Base-by-base conservation (phyloP, 2,329 filamentous ascomycete species). In the Amauroascus niger region DNA sequence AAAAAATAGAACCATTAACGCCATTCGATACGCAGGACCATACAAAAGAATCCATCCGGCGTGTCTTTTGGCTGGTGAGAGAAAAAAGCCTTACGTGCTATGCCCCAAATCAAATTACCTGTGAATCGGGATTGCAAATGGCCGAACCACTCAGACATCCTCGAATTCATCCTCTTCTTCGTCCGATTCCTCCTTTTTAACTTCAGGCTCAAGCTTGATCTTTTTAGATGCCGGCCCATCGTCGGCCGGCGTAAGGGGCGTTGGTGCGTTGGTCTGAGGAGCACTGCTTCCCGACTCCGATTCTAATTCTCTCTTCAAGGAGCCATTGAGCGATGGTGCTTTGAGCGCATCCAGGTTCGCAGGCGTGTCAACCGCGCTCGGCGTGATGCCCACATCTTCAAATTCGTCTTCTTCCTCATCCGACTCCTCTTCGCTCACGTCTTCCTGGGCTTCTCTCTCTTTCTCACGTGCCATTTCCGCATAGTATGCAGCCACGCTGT, bases 401-500 rank as follows among this genome's bases (percentile, higher is more conserved):
- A 60, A 60, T 35, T 60, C 57, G 24, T 59, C 58, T 54, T 62
- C 55, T 33, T 62, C 54, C 37, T 61, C 58, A 13, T 58, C 57
- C 11, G 52, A 55, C 13, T 64, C 63, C 28, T 69, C 67, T 8
- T 63, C 67, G 54, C 67, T 71, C 6, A 64, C 69, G 45, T 74
- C 71, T 57, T 69, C 63, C 55, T 69, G 61, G 2, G 66, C 70
- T 55, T 72, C 69, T 1, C 70, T 61, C 16, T 68, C 71, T 56
- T 72, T 68, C 56, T 73, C 71, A 2, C 67, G 63, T 26, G 68
- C 70, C 66, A 74, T 71, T 55, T 73, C 71, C 1, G 70, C 71
- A 53, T 74, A 74, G 61, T 74, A 74, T 2, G 71, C 71, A 14
- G 71, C 71, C 49, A 74, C 67, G 49, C 73, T 74, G 57, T 74